These are phyloP conservation scores for Eustoma russellianum DNA, from an alignment of 257 asterid genomes.

Conservation along the genomic window DNA sequence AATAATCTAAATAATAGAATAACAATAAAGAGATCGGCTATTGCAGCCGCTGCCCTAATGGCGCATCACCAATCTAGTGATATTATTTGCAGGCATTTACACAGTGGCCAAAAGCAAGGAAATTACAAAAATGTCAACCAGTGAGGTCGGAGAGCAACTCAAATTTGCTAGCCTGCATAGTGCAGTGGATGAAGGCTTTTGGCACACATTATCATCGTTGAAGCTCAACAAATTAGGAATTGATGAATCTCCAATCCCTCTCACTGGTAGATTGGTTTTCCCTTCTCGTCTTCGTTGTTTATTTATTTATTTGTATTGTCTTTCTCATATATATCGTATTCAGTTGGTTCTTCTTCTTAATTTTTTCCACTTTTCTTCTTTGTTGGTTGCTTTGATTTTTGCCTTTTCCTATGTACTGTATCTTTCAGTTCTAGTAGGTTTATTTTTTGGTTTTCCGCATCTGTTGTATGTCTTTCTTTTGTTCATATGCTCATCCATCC, in stretches of 20 bases:
- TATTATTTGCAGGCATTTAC: too few relatives aligned
- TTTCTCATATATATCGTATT: background rate
- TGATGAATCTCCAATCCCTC: slow-evolving; percentile 81
- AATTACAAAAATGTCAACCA: slow-evolving; percentile 19
- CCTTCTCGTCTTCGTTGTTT: background rate
- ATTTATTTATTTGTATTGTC: background rate
- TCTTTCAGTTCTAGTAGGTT: too few relatives aligned
- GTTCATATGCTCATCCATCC: too few relatives aligned
- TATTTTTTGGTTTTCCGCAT: too few relatives aligned
- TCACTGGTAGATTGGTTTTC: slow-evolving; percentile 46
- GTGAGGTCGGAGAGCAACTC: slow-evolving; percentile 32
- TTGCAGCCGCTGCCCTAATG: too few relatives aligned
- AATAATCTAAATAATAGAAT: too few relatives aligned
- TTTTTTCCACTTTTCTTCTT: background rate
- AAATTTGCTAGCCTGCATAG: slow-evolving; percentile 74
- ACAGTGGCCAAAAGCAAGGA: too few relatives aligned
- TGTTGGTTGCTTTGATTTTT: background rate
- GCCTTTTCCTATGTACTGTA: too few relatives aligned
- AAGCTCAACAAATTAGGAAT: slow-evolving; percentile 91
- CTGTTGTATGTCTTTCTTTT: too few relatives aligned
- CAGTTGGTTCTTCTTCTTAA: background rate
- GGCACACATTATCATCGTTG: slow-evolving; percentile 83
- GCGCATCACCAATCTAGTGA: too few relatives aligned
- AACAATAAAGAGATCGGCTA: too few relatives aligned
- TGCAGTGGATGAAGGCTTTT: slow-evolving; percentile 80